Percentiles rank a stretch among this genome's conserved stretches.
Conservation (phyloP, 202 grass and related monocot species). For the Panicum virgatum region DNA sequence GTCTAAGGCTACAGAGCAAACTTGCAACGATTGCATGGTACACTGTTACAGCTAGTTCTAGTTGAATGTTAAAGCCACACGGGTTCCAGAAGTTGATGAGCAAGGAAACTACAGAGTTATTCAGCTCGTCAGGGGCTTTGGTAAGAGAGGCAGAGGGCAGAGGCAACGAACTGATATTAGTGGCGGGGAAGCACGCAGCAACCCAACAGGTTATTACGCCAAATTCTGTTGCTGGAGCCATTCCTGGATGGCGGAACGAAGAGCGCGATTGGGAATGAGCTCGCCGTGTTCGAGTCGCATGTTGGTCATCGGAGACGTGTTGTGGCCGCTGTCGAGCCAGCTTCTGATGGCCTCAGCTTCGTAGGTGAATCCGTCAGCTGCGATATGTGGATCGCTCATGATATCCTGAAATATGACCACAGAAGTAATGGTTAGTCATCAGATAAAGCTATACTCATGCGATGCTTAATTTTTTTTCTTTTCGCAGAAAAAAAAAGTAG, state of each 20-base stretch:
- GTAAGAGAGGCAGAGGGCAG: too few relatives aligned
- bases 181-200: not conserved
- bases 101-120: not conserved
- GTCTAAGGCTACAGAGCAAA: too few relatives aligned
- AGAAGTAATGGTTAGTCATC: not conserved
- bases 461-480: not conserved
- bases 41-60: too few relatives aligned
- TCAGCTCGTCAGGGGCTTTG: not conserved
- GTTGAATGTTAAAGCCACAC: not conserved
- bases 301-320: slow-evolving; percentile 70
- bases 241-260: slow-evolving; percentile 65
- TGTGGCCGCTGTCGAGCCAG: slow-evolving; percentile 44
- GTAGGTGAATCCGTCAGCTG: slow-evolving; percentile 62
- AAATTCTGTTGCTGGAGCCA: slow-evolving; percentile 56
- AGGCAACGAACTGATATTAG: too few relatives aligned
- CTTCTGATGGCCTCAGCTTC: slow-evolving; percentile 51
- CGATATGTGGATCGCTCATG: slow-evolving; percentile 63
- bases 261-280: slow-evolving; percentile 52
- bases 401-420: slow-evolving; percentile 43
- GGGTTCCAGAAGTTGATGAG: not conserved
- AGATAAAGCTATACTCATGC: not conserved
- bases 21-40: too few relatives aligned
- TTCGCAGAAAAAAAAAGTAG: not conserved
- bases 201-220: not conserved
- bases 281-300: slow-evolving; percentile 36